Evolutionary conservation across 805 yeast species (phyloP).

Genomic region (Candida rishiriensis): DNA sequence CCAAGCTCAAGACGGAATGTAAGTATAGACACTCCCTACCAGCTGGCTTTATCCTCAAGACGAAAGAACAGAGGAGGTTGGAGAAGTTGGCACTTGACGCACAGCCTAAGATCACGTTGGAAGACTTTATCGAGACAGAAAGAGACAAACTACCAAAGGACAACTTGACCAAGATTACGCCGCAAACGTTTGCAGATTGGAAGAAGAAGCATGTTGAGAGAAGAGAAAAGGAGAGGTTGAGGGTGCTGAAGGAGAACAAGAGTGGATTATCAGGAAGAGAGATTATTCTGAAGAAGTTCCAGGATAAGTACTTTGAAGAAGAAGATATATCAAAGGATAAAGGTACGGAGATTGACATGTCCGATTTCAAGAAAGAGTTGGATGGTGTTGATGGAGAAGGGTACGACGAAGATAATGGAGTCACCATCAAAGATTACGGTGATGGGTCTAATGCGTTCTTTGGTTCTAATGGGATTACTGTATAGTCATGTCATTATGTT

Average conservation of each 20-base stretch:
- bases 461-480: conserved; percentile 21
- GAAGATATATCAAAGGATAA: conserved; percentile 43
- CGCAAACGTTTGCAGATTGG: conserved; percentile 79
- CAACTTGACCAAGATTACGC: conserved; percentile 80
- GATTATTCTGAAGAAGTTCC: conserved; percentile 55
- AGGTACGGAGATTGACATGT: conserved; percentile 53
- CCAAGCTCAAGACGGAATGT: conserved; percentile 51
- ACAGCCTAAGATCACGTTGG: conserved; percentile 88
- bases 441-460: conserved; percentile 49
- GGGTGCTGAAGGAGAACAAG: conserved; percentile 36
- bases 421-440: conserved; percentile 65
- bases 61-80: conserved; percentile 89
- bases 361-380: conserved; percentile 49
- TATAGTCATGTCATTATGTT: neutral
- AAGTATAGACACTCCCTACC: conserved; percentile 95
- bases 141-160: conserved; percentile 75
- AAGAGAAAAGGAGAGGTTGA: conserved; percentile 45
- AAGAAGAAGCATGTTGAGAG: conserved; percentile 62
- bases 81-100: conserved; percentile 81
- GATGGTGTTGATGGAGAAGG: conserved; percentile 40
- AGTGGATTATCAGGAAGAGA: conserved; percentile 64
- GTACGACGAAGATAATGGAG: conserved; percentile 33
- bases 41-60: conserved; percentile 93
- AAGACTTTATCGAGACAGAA: conserved; percentile 93
- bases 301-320: conserved; percentile 51